Evolutionary conservation across 1,284 basidiomycete genomes (phyloP).

Genomic region (Ganoderma resinaceum): DNA sequence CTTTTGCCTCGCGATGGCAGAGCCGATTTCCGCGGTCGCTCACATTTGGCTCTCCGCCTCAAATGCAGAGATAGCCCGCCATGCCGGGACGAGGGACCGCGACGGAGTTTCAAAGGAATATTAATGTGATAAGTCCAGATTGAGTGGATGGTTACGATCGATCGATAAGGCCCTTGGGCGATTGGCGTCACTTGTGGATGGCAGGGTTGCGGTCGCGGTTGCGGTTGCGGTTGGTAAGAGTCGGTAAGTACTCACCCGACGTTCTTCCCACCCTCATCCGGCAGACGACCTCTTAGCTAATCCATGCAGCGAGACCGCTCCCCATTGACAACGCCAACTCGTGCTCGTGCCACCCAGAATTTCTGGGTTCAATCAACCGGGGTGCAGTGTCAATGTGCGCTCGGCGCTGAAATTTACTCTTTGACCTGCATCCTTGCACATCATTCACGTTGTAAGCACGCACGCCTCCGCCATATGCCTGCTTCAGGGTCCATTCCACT

Average conservation of each 20-base stretch:
- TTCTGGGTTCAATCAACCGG: constrained; percentile 1
- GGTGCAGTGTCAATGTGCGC: neutral
- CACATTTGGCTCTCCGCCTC: constrained; percentile 19
- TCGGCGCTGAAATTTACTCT: neutral
- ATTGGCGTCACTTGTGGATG: neutral
- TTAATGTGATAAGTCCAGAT: constrained; percentile 20
- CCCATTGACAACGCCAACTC: neutral
- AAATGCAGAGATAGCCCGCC: constrained; percentile 11
- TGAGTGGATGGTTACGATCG: constrained; percentile 29
- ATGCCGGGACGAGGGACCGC: constrained; percentile 11
- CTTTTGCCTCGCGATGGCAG: neutral
- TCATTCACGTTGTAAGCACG: neutral
- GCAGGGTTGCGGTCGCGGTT: neutral
- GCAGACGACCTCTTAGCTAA: neutral
- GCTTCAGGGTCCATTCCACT: neutral
- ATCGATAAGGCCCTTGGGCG: constrained; percentile 24
- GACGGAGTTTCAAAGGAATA: constrained; percentile 24
- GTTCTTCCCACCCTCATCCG: constrained; percentile 5
- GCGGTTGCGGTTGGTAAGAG: constrained; percentile 5
- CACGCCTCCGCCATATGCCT: constrained; percentile 2
- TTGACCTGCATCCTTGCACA: neutral
- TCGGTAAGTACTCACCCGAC: constrained; percentile 24
- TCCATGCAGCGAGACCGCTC: neutral
- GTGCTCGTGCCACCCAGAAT: constrained; percentile 7
- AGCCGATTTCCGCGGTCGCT: neutral